phyloP scores from a whole-genome alignment of 2,329 filamentous ascomycete species.

The Fusarium circinatum region DNA sequence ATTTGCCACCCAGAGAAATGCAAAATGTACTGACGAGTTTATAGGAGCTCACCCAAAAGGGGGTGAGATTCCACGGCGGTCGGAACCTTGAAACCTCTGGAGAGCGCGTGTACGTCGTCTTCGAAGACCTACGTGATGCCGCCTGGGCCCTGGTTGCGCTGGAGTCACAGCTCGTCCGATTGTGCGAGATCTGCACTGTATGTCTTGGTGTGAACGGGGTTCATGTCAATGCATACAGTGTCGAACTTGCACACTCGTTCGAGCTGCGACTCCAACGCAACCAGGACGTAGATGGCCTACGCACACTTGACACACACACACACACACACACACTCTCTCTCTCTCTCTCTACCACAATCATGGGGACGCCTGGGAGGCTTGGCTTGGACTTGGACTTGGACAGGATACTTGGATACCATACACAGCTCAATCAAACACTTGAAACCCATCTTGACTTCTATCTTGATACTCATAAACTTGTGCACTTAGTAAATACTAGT shows the following conservation, averaged over 20 bases:
- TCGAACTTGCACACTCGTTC: constrained; percentile 20
- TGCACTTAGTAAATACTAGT: neutral
- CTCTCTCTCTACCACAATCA: neutral
- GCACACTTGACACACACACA: neutral
- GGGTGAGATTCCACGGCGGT: constrained; percentile 51
- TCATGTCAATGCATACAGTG: neutral
- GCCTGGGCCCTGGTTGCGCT: constrained; percentile 46
- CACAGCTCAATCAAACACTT: neutral
- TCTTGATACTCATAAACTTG: neutral
- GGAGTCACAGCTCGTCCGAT: neutral
- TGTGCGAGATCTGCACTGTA: constrained; percentile 13
- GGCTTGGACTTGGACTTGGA: neutral
- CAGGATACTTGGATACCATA: neutral
- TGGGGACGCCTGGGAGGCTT: neutral
- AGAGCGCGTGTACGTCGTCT: constrained; percentile 63
- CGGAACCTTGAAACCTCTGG: constrained; percentile 50
- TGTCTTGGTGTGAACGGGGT: constrained; percentile 12
- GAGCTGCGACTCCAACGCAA: neutral
- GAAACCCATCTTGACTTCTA: neutral
- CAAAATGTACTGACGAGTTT: constrained; percentile 12
- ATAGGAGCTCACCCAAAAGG: constrained; percentile 53
- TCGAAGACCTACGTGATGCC: constrained; percentile 70
- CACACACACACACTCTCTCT: neutral
- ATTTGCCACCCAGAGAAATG: neutral
- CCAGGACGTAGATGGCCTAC: neutral